phyloP scores from a whole-genome alignment of 768 basidiomycete genomes.

The Lentinus brumalis region DNA sequence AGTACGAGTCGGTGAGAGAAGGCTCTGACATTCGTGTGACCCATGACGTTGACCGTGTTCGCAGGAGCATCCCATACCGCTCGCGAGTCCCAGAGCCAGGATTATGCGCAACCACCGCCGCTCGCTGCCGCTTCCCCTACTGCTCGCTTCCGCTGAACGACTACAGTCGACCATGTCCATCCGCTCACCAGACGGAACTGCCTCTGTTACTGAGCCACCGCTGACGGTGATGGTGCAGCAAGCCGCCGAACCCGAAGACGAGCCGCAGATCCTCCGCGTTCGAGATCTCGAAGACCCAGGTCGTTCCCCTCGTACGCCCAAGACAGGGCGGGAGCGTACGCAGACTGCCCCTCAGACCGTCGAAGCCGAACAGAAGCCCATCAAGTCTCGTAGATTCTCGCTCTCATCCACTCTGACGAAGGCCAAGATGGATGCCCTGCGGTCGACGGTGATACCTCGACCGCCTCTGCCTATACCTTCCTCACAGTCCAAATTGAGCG shows the following conservation, averaged over 20 bases:
- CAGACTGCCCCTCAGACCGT: slow-evolving; percentile 15
- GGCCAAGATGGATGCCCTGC: slow-evolving; percentile 21
- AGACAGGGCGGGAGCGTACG: slow-evolving; percentile 11
- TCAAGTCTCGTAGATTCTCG: slow-evolving; percentile 20
- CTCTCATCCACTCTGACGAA: slow-evolving; percentile 24
- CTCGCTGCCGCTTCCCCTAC: slow-evolving; percentile 13
- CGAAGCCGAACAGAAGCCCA: slow-evolving; percentile 1
- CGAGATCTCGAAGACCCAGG: not conserved
- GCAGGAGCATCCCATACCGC: slow-evolving; percentile 30
- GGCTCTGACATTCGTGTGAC: not conserved
- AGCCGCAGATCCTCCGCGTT: not conserved
- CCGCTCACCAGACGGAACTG: not conserved
- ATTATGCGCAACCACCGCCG: slow-evolving; percentile 14
- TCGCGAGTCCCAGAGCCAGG: slow-evolving; percentile 11
- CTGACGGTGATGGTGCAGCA: not conserved
- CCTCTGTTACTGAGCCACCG: not conserved
- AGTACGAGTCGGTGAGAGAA: slow-evolving; percentile 28
- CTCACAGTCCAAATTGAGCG: not conserved
- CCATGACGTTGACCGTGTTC: not conserved
- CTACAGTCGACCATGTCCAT: not conserved
- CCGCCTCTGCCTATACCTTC: slow-evolving; percentile 23
- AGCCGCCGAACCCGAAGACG: not conserved
- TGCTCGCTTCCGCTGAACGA: not conserved
- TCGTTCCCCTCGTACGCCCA: slow-evolving; percentile 5
- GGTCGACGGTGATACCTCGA: slow-evolving; percentile 25